Evolutionary conservation across 2,329 filamentous ascomycete species (phyloP), one percentile per base, ranked within the genome.

Genomic region (Sporothrix euskadiensis): DNA sequence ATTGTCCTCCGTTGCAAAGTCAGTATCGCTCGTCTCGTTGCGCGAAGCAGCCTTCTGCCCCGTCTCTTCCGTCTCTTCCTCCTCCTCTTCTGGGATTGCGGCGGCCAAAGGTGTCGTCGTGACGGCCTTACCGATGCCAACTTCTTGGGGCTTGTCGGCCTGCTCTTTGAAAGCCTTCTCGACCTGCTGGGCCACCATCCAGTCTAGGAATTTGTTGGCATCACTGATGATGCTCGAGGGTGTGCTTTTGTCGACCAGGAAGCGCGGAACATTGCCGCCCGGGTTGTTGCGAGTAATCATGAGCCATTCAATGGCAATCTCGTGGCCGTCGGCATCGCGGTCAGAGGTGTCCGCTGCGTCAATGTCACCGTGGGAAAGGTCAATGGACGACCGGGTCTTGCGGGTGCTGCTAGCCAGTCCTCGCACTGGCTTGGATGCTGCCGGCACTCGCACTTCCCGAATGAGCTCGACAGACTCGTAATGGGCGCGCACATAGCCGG

Each of bases 401-500:
- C 66, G 47, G 14, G 75, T 82, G 82, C 44, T 82, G 82, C 10
- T 83, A 75, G 3, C 59, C 35, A 63, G 59, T 41, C 59, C n/a
- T 14, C 39, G 4, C 2, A n/a, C 83, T 47, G 44, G 12, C 30
- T 44, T 52, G 76, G 84, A 80, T 59, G 85, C 83, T 10, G 32
- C 44, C 49, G 68, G 59, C 10, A 90, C 80, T 0, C 90, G 91
- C 16, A 98, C 87, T 81, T 98, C 94, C 69, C 94, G 87, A 73
- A 98, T 94, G 76, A 97, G 86, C 81, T 98, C 95, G 19, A 98
- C 91, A 0, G 93, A 97, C 83, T 98, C 94, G 78, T 98, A 98
- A 76, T 90, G 87, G 3, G 94, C 95, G 56, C 94, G 88, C 68
- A 97, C 92, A 80, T 91, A 95, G 19, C 92, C 93, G 74, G 88